Base-by-base conservation (phyloP, 371 early-diverging fungal species). In the Lichtheimia corymbifera region DNA sequence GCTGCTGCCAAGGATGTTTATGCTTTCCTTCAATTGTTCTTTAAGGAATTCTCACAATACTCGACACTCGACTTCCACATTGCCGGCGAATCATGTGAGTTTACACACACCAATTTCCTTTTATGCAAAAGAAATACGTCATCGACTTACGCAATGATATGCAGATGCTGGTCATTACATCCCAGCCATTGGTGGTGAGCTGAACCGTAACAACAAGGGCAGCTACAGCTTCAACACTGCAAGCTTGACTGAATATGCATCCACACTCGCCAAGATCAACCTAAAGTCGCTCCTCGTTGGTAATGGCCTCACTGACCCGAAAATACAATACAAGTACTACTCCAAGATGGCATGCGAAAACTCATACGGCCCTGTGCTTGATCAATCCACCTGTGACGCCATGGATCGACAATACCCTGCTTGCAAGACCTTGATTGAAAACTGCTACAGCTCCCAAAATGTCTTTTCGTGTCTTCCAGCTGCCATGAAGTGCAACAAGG, bases 271-370 rank as follows among this genome's bases (percentile, higher is more conserved):
- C 41, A 76, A 73, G 30, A 79, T 93, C 73, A 84, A 88, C 56
- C 71, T 93, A 47, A 85, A 83, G 30, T 86, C 89, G 49, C 68
- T 97, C 52, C 74, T 90, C 45, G 91, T 96, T 51, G 97, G 97
- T 30, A 97, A 97, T 70, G 97, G 97, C 1, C 70, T 95, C 66
- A 91, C 91, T 1, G 94, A 96, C 59, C 94, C 94, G n/a, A 72
- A 90, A 59, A 80, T 84, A 4, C 97, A 97, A 76, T 94, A 91
- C 74, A 83, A 91, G 70, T 91, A 89, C 71, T 97, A 92, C 72
- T 83, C 90, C n/a, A 77, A 87, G 57, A 93, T 94, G 89, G 94
- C 92, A 2, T 91, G 92, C 65, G 86, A 90, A 53, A 85, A 86
- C 62, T 79, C 84, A n/a, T 92, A 96, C 63, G 88, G 86, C 17